phyloP scores from a whole-genome alignment of 768 basidiomycete genomes.

The Termitomyces sp. region DNA sequence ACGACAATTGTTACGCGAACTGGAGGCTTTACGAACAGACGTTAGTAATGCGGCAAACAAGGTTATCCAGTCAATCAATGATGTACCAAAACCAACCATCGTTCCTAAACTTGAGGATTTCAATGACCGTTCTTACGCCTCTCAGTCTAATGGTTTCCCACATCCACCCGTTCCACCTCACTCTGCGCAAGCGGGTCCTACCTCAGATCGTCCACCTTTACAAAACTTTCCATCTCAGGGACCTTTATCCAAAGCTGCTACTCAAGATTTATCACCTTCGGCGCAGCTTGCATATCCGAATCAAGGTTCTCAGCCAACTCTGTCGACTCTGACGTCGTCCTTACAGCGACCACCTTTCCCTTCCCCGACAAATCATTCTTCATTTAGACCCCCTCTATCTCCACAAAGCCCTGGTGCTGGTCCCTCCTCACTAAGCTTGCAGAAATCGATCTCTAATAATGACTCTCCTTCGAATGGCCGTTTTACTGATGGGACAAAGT shows the following conservation, averaged over 20 bases:
- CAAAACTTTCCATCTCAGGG: conserved; percentile 22
- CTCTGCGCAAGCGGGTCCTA: conserved; percentile 21
- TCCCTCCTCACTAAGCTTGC: conserved; percentile 37
- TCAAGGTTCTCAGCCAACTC: conserved; percentile 23
- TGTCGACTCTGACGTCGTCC: conserved; percentile 22
- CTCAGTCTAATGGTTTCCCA: conserved; percentile 28
- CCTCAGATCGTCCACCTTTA: conserved; percentile 14
- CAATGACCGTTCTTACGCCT: conserved; percentile 24
- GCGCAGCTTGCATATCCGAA: conserved; percentile 19
- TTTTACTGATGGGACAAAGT: conserved; percentile 71
- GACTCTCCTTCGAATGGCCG: conserved; percentile 59
- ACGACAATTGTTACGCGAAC: conserved; percentile 78
- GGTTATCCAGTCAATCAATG: conserved; percentile 40
- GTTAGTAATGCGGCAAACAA: conserved; percentile 65
- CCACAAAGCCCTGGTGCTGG: conserved; percentile 53
- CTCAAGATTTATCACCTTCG: conserved; percentile 7
- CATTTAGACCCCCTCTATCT: conserved; percentile 18
- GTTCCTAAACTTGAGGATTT: conserved; percentile 64
- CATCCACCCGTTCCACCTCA: conserved; percentile 29
- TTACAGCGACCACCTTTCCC: conserved; percentile 15
- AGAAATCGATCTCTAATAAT: conserved; percentile 23
- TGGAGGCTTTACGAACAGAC: conserved; percentile 80
- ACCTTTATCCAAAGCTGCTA: conserved; percentile 12
- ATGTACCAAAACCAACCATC: conserved; percentile 53
- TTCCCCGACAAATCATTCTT: conserved; percentile 11